Evolutionary conservation across 176 grass and related monocot genomes (phyloP).

Genomic region (Tillandsia leiboldiana): DNA sequence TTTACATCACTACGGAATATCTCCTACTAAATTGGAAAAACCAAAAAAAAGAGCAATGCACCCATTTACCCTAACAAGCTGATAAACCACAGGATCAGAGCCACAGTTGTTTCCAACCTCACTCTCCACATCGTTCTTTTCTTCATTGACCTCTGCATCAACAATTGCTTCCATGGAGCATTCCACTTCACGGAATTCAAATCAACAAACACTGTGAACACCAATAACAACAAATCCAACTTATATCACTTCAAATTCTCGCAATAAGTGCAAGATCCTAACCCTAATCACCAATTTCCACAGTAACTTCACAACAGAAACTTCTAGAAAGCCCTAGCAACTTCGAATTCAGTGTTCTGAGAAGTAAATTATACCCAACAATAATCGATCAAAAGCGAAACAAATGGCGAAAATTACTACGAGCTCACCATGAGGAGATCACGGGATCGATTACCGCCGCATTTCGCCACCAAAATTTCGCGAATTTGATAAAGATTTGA

Average conservation of each 20-base stretch:
- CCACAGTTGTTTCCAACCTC: conserved; percentile 35
- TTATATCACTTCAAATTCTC: neutral
- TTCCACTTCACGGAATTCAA: conserved; percentile 42
- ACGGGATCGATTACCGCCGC: conserved; percentile 7
- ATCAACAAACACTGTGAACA: neutral
- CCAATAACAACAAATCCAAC: neutral
- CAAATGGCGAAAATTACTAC: neutral
- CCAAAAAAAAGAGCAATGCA: conserved; percentile 12
- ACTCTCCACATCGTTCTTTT: conserved; percentile 41
- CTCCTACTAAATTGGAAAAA: conserved; percentile 7
- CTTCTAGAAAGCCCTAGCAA: neutral
- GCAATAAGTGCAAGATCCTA: neutral
- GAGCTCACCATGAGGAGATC: conserved; percentile 3
- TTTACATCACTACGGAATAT: no score
- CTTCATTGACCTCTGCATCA: conserved; percentile 21
- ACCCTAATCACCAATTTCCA: conserved; percentile 15
- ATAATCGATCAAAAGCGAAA: neutral
- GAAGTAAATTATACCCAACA: neutral
- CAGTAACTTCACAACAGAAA: neutral
- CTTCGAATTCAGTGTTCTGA: neutral
- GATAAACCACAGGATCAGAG: conserved; percentile 77
- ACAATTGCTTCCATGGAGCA: conserved; percentile 50
- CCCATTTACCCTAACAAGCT: conserved; percentile 82
- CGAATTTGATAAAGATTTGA: neutral
- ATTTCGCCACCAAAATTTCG: neutral